These are phyloP conservation scores for Verticillium tricorpus DNA, from an alignment of 2,329 filamentous ascomycete species.

Conservation along the genomic window DNA sequence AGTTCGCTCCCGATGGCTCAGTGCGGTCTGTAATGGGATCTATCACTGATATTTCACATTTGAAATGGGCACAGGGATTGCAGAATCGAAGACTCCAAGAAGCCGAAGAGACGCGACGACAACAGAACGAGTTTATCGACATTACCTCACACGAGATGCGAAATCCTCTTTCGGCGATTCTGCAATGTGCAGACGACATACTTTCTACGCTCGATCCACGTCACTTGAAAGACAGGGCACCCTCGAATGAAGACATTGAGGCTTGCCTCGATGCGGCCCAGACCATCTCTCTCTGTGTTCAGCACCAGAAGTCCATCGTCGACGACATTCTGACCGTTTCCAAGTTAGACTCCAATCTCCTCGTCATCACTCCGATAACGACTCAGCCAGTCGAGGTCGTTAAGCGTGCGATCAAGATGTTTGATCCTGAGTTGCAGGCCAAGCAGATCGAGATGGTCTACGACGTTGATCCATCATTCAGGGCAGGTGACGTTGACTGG, in stretches of 20 bases:
- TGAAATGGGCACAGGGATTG: conserved; percentile 35
- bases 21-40: conserved; percentile 34
- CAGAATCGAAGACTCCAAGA: conserved; percentile 30
- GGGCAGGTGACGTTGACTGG: conserved; percentile 47
- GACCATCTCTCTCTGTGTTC: conserved; percentile 51
- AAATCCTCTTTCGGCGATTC: conserved; percentile 49
- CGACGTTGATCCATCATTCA: conserved; percentile 41
- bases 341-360: conserved; percentile 50
- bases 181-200: conserved; percentile 55
- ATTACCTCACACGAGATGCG: conserved; percentile 48
- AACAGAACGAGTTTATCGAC: conserved; percentile 53
- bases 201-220: conserved; percentile 16
- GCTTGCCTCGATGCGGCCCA: conserved; percentile 50
- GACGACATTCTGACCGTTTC: conserved; percentile 43
- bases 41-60: conserved; percentile 37
- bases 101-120: conserved; percentile 33
- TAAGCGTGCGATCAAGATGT: conserved; percentile 52
- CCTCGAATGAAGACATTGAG: conserved; percentile 29
- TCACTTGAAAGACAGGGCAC: conserved; percentile 16
- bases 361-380: conserved; percentile 51
- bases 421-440: conserved; percentile 51
- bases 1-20: conserved; percentile 25
- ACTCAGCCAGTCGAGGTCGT: conserved; percentile 48
- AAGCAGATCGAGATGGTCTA: conserved; percentile 49
- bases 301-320: conserved; percentile 51